Percentiles rank a stretch among this genome's conserved stretches.
phyloP scores from a whole-genome alignment of 768 basidiomycete genomes.

The Naganishia vaughanmartiniae region DNA sequence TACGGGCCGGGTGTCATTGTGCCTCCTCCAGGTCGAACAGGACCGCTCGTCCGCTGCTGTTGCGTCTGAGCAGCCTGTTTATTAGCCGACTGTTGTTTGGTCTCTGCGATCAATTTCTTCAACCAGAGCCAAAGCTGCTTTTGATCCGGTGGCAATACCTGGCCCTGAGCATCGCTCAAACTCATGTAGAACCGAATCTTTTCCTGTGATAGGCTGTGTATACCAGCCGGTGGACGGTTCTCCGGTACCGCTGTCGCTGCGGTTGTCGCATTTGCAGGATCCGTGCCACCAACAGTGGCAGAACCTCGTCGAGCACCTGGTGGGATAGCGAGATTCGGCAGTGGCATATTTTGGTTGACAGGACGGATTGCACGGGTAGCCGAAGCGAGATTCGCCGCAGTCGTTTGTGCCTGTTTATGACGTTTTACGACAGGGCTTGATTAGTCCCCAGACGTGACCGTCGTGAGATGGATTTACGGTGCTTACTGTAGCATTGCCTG shows the following conservation, averaged over 20 bases:
- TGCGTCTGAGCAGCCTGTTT: slow-evolving; percentile 4
- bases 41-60: background rate
- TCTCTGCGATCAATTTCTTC: slow-evolving; percentile 19
- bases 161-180: slow-evolving; percentile 18
- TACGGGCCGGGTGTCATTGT: background rate
- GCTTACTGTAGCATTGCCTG: background rate
- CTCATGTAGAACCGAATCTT: slow-evolving; percentile 25
- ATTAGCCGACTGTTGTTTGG: slow-evolving; percentile 19
- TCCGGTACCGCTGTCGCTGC: slow-evolving; percentile 1
- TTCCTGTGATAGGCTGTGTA: slow-evolving; percentile 18
- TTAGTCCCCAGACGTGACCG: background rate
- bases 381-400: background rate
- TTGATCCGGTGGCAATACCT: slow-evolving; percentile 17
- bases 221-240: slow-evolving; percentile 18
- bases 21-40: background rate
- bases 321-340: slow-evolving; percentile 10
- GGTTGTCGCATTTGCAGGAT: background rate
- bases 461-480: background rate
- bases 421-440: background rate
- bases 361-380: slow-evolving; percentile 14
- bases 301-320: slow-evolving; percentile 23
- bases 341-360: slow-evolving; percentile 16
- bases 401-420: background rate
- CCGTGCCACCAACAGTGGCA: background rate
- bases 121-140: slow-evolving; percentile 25